Base-by-base conservation (phyloP, 768 basidiomycete species). In the Austroboletus eburneus region DNA sequence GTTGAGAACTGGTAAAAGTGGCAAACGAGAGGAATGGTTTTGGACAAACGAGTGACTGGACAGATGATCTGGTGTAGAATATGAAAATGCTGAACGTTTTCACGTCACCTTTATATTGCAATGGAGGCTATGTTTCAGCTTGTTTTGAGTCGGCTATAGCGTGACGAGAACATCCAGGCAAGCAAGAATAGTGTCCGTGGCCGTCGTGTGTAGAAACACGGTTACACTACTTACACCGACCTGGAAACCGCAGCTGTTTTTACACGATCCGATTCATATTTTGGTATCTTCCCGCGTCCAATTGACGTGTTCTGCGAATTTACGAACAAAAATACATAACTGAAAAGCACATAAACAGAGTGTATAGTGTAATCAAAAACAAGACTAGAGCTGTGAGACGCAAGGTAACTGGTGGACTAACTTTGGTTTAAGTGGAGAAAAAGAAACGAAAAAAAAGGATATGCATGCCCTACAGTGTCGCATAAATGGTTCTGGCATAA, bases 281-380 rank as follows among this genome's bases (percentile, higher is more conserved):
- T 7, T 30, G 42, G 49, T 42, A 56, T 56, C 54, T 45, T 56
- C 38, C 49, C 13, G 24, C 32, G 43, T 52, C 44, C 55, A 58
- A 47, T 51, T 43, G 58, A 46, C 50, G 41, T 45, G 24, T 58
- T 50, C 39, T 52, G 54, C 32, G 51, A 57, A 43, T 30, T 42
- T 62, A 64, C 62, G 62, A 65, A 63, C 44, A 45, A 34, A 56
- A 64, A 68, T 65, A 65, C 64, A 65, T 62, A 68, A 64, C 57
- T 64, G 62, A 63, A 64, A 57, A 64, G 66, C 66, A 68, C 64
- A 67, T 61, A 63, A 65, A 66, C 59, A 51, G 66, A 62, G 54
- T 59, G 52, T 58, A 54, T 66, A 66, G 53, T 60, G 52, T 66
- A 68, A 58, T 50, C 62, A 59, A 66, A 58, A 66, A 55, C 64